Evolutionary conservation across 768 basidiomycete species (phyloP).

Genomic region (Baorangia bicolor): DNA sequence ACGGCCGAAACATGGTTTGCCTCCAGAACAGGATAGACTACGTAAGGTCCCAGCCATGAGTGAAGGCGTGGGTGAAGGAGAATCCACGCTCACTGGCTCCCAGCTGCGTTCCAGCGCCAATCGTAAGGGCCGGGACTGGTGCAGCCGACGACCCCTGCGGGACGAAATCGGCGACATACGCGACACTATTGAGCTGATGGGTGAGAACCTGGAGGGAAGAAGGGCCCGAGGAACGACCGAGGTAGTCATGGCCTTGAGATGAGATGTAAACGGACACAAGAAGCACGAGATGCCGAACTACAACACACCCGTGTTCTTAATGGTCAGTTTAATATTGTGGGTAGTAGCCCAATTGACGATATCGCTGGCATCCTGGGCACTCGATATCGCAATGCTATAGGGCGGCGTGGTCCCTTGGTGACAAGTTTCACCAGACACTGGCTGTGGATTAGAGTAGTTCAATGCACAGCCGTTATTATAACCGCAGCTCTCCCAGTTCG

Average conservation of each 20-base stretch:
- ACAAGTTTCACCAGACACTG: conserved; percentile 5
- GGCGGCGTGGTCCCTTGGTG: conserved; percentile 18
- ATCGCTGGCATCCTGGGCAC: conserved; percentile 17
- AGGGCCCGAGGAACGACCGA: conserved; percentile 19
- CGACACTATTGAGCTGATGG: conserved; percentile 7
- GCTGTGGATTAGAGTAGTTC: conserved; percentile 22
- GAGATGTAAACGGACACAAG: not conserved
- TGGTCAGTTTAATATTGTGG: conserved; percentile 14
- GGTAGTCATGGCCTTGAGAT: conserved; percentile 10
- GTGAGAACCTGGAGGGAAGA: conserved; percentile 20
- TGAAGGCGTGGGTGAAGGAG: not conserved
- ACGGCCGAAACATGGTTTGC: conserved; percentile 12
- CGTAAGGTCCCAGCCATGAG: not conserved
- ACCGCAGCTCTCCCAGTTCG: conserved; percentile 23
- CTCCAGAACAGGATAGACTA: conserved; percentile 15
- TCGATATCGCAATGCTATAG: conserved; percentile 14
- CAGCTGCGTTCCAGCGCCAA: conserved; percentile 17
- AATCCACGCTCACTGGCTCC: conserved; percentile 3
- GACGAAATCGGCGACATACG: conserved; percentile 11
- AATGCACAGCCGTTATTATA: conserved; percentile 12
- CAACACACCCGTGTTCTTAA: conserved; percentile 21
- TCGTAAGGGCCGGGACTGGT: conserved; percentile 10
- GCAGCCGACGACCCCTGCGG: conserved; percentile 16
- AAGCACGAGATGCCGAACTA: not conserved
- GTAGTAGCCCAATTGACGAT: conserved; percentile 17